Base-by-base conservation (phyloP, 768 basidiomycete species). In the Coprinopsis cinerea region DNA sequence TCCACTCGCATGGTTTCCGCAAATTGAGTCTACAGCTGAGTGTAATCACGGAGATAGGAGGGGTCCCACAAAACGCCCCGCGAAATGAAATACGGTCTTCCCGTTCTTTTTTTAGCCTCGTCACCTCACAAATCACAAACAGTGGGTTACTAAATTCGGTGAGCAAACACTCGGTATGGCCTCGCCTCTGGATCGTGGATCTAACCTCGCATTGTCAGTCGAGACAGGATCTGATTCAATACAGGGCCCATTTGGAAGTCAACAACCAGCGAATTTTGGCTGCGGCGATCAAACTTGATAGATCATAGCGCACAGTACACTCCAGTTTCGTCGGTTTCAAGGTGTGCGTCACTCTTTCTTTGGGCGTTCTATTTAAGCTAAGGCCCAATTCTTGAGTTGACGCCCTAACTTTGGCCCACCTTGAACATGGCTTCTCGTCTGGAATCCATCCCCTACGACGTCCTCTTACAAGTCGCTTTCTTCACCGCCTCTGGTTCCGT, bases 381-480 rank as follows among this genome's bases (percentile, higher is more conserved):
- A 39, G 18, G 26, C 25, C 23, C 14, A 22, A 20, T 22, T 27
- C n/a, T n/a, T n/a, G n/a, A n/a, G 36, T 6, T 18, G 17, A 10
- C 36, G 24, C 43, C 9, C 22, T 37, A 32, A 18, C 23, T 26
- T 39, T 18, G 25, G 27, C 23, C 32, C 37, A 18, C 18, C 4
- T 17, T 44, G 35, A 18, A 25, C 56, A 81, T 78, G 77, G 26
- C 65, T 54, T 72, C 75, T 51, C 60, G 58, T 44, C 64, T 85
- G 43, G 74, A 79, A 47, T 61, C 56, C 2, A 58, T 83, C 30
- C 81, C 83, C 18, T 64, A 64, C 56, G 81, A 85, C 56, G 62
- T 86, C 53, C 72, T 85, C 15, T 75, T 75, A 37, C 65, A 77
- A 53, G 72, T 85, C 27, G 79, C 79, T 11, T 67, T 74, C 52